Base-by-base conservation (phyloP, 768 basidiomycete genomes). In the Boletus rufocinnamomeus region DNA sequence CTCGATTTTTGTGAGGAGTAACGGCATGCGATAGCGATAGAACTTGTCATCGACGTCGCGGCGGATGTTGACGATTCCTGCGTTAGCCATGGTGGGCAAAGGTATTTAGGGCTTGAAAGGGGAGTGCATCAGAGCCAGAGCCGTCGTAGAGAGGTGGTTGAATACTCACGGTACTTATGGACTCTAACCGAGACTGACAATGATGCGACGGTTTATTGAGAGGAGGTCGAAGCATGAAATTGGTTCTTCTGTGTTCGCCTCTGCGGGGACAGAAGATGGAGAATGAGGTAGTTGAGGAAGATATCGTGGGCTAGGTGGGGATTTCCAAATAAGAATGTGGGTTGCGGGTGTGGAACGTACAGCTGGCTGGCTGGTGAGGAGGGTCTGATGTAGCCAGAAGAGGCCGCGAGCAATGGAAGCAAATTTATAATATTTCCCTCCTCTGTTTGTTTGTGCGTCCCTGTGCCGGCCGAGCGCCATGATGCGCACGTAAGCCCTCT, bases 41-140 rank as follows among this genome's bases (percentile, higher is more conserved):
- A 95, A 95, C 76, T 93, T 93, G 82, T 96, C 93, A 78, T 94
- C 91, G 80, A 95, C 92, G 79, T 95, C 93, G 68, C 93, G 91
- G 77, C 93, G 90, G 72, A 95, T 90, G 80, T 95, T 95, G 56
- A 95, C 93, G 72, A 87, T 80, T 75, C 85, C 86, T 74, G 85
- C 74, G 63, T 65, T 81, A 78, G 93, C 91, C 92, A 94, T 95
- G 73, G 71, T 93, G 89, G 84, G 82, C 78, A 75, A 62, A 65
- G 32, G 56, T 58, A 65, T 81, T 89, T 77, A 91, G 68, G 83
- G 87, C 88, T 90, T 62, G 6, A 44, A 50, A 7, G 35, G 3
- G 16, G 16, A 9, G 45, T 51, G 45, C 1, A 21, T 67, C 8
- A 60, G 23, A 17, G 9, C 34, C 5, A 45, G 44, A 16, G 16